Percentiles rank a stretch among this genome's conserved stretches.
phyloP scores from a whole-genome alignment of 441 rosid genomes.

The Mallotus repandus region DNA sequence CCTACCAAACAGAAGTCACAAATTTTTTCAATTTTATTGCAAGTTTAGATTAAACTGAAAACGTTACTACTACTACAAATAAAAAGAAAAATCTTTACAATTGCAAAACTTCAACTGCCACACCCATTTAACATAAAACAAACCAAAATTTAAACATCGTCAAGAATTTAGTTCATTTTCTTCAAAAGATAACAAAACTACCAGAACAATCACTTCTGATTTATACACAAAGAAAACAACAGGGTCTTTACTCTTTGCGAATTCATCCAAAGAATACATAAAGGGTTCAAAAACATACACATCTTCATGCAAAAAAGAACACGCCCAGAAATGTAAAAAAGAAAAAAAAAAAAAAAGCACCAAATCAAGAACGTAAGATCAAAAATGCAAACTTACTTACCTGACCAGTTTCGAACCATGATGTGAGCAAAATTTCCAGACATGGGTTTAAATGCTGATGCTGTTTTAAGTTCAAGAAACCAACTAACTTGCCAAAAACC shows the following conservation, averaged over 20 bases:
- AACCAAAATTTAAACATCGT: not conserved
- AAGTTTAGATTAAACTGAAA: not conserved
- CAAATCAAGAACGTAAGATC: conserved; percentile 7
- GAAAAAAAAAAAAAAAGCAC: not conserved
- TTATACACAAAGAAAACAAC: not conserved
- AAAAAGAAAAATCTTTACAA: not conserved
- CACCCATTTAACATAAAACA: conserved; percentile 2
- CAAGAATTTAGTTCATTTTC: not conserved
- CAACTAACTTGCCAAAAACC: conserved; percentile 16
- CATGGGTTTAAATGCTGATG: conserved; percentile 38
- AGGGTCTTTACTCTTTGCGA: not conserved
- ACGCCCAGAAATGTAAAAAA: no score
- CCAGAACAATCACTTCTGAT: not conserved
- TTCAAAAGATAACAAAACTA: not conserved
- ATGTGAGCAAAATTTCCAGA: conserved; percentile 35
- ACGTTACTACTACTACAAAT: not conserved
- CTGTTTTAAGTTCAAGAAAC: conserved; percentile 19
- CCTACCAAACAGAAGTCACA: conserved; percentile 29
- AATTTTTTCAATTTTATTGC: not conserved
- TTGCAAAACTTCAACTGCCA: not conserved
- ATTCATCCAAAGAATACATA: not conserved
- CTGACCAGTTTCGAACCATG: conserved; percentile 41
- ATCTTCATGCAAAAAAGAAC: no score
- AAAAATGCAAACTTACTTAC: conserved; percentile 33
- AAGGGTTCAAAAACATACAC: no score